Evolutionary conservation across 2,329 filamentous ascomycete genomes (phyloP).

Genomic region (Diaporthe aspalathi): DNA sequence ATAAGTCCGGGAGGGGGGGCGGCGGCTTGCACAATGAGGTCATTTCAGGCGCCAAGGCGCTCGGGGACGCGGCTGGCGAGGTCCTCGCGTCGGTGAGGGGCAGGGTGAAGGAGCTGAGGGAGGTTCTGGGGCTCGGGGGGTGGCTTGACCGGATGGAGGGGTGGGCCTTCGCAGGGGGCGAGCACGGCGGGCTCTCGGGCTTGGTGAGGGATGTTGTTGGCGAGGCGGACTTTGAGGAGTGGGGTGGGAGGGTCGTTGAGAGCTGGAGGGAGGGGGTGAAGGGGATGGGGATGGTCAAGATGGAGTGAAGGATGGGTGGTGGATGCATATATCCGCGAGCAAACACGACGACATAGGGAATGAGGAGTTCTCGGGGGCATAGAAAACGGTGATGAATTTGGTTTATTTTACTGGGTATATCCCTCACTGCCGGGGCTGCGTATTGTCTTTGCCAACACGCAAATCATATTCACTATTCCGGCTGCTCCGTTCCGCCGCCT

Average conservation of each 20-base stretch:
- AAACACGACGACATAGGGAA: neutral
- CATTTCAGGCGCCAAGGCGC: slow-evolving; percentile 48
- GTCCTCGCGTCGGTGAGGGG: slow-evolving; percentile 47
- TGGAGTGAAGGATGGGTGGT: slow-evolving; percentile 52
- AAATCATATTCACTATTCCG: neutral
- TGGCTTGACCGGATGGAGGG: slow-evolving; percentile 53
- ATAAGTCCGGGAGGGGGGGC: slow-evolving; percentile 49
- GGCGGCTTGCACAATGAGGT: slow-evolving; percentile 49
- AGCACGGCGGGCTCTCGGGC: slow-evolving; percentile 41
- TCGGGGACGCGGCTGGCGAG: slow-evolving; percentile 43
- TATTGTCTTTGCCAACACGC: neutral
- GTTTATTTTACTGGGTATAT: slow-evolving; percentile 5
- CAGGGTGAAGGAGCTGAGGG: slow-evolving; percentile 48
- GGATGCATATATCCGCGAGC: neutral
- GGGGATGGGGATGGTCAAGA: slow-evolving; percentile 51
- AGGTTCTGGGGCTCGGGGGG: slow-evolving; percentile 47
- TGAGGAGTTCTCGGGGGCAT: neutral
- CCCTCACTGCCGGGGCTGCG: neutral
- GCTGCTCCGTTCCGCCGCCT: neutral
- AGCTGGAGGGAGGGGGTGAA: slow-evolving; percentile 54
- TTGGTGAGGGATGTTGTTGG: slow-evolving; percentile 47
- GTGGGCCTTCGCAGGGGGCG: slow-evolving; percentile 48
- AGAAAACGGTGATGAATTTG: neutral
- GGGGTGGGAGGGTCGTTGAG: slow-evolving; percentile 50
- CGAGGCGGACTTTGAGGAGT: slow-evolving; percentile 47